Conservation (phyloP, 805 yeast species). For the Kuraishia floccosa region DNA sequence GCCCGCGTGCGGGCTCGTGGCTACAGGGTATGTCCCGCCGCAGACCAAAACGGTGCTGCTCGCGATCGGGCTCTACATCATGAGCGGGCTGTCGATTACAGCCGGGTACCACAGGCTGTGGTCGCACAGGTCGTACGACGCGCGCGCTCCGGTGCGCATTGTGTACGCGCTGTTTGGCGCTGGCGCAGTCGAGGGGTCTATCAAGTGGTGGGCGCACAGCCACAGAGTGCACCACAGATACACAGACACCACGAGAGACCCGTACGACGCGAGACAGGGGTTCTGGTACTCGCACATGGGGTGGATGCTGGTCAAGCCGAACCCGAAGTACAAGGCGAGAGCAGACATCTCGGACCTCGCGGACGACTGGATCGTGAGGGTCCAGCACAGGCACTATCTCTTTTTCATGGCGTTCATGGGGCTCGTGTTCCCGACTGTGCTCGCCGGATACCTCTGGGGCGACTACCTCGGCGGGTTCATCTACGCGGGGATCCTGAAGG, state of each 20-base stretch:
- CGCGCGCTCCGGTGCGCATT: slow-evolving; percentile 45
- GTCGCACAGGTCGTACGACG: slow-evolving; percentile 67
- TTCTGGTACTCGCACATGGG: slow-evolving; percentile 81
- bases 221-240: slow-evolving; percentile 83
- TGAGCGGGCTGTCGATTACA: slow-evolving; percentile 68
- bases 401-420: slow-evolving; percentile 44
- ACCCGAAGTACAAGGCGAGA: slow-evolving; percentile 73
- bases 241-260: slow-evolving; percentile 76
- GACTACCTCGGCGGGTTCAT: slow-evolving; percentile 69
- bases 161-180: slow-evolving; percentile 74
- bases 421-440: slow-evolving; percentile 50
- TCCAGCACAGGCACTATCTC: slow-evolving; percentile 74
- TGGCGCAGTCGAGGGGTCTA: slow-evolving; percentile 74
- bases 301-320: slow-evolving; percentile 75
- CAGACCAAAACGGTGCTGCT: slow-evolving; percentile 32
- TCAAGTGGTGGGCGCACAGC: slow-evolving; percentile 84
- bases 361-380: slow-evolving; percentile 68
- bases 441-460: slow-evolving; percentile 60
- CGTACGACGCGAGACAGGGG: slow-evolving; percentile 77
- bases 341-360: slow-evolving; percentile 74
- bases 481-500: slow-evolving; percentile 69
- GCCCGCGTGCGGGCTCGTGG: slow-evolving; percentile 42
- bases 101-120: slow-evolving; percentile 79
- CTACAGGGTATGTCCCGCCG: slow-evolving; percentile 36
- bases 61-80: slow-evolving; percentile 37